Evolutionary conservation across 768 basidiomycete genomes (phyloP), one percentile per base, ranked within the genome.

Genomic region (Boletus insuetus): DNA sequence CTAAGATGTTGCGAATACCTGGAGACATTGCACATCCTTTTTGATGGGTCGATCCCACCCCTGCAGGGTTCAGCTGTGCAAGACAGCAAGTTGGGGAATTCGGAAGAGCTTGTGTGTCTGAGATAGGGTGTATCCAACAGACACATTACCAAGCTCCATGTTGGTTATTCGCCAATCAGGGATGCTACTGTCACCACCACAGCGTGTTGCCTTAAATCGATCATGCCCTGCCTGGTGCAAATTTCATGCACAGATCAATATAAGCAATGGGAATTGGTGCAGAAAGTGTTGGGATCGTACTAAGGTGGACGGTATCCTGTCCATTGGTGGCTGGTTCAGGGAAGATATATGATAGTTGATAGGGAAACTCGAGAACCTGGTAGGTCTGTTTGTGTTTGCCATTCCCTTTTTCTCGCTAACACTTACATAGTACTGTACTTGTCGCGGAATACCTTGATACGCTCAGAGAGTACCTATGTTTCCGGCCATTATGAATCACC

Each of bases 141-240:
- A 26, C 43, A 2, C 4, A 58, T 67, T 4, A 54, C 60, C 3
- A 34, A 35, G 35, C n/a, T 67, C 1, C 8, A 35, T 14, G 50
- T 67, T 11, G 65, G 65, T 10, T 50, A 49, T 49, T 64, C 65
- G 13, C 63, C 60, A 0, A 56, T 67, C 29, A n/a, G 5, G 13
- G 51, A 60, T n/a, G 48, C 31, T 11, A 47, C 29, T 2, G 14
- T 56, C 5, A 1, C 26, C 11, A 39, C 16, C 4, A 51, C 63
- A 6, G 60, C 58, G 9, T 29, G 44, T 7, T 58, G 60, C 46
- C 45, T 67, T 4, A 31, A 45, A n/a, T 32, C 50, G 24, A 32
- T 62, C 31, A 57, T 67, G 57, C 63, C 63, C 6, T 31, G 48
- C 8, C 38, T 62, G 44, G 38, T 39, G 32, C 22, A 24, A 3